phyloP scores from a whole-genome alignment of 352 stramenopile genomes.

The Phytopythium ostracodes region DNA sequence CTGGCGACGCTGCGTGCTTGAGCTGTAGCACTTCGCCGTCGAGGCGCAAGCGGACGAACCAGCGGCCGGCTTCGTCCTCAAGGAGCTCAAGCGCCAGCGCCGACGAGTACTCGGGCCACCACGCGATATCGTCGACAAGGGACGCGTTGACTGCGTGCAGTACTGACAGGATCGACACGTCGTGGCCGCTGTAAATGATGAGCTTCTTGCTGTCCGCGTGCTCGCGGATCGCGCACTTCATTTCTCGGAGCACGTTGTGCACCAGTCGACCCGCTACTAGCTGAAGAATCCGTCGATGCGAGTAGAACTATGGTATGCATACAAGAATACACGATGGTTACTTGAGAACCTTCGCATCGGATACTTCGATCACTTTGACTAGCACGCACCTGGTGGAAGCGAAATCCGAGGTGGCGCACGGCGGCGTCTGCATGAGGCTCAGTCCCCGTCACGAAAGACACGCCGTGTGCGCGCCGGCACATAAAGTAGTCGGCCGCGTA shows the following conservation, averaged over 20 bases:
- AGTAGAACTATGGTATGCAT: constrained; percentile 84
- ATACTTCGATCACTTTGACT: not conserved
- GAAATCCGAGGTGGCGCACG: constrained; percentile 56
- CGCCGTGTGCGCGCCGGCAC: constrained; percentile 50
- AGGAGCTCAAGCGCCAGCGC: constrained; percentile 65
- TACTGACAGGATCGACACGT: constrained; percentile 74
- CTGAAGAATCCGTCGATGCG: constrained; percentile 55
- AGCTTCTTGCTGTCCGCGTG: constrained; percentile 45
- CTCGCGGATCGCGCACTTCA: constrained; percentile 32
- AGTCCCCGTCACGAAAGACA: constrained; percentile 50
- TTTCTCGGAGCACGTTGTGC: constrained; percentile 57
- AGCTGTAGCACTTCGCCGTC: constrained; percentile 40
- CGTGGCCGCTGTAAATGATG: constrained; percentile 79
- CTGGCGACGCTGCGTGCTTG: constrained; percentile 10
- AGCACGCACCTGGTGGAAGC: constrained; percentile 59
- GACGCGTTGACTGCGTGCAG: constrained; percentile 55
- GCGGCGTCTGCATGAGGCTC: constrained; percentile 32
- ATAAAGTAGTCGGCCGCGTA: constrained; percentile 71
- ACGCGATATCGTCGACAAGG: constrained; percentile 38
- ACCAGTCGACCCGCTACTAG: constrained; percentile 62
- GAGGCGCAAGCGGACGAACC: constrained; percentile 53
- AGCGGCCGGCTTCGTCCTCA: constrained; percentile 46
- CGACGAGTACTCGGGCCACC: constrained; percentile 74
- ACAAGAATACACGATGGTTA: too few relatives aligned
- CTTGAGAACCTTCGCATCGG: not conserved